These are phyloP conservation scores for Hypoxylon sp. DNA, from an alignment of 2,329 filamentous ascomycete genomes.

Conservation along the genomic window DNA sequence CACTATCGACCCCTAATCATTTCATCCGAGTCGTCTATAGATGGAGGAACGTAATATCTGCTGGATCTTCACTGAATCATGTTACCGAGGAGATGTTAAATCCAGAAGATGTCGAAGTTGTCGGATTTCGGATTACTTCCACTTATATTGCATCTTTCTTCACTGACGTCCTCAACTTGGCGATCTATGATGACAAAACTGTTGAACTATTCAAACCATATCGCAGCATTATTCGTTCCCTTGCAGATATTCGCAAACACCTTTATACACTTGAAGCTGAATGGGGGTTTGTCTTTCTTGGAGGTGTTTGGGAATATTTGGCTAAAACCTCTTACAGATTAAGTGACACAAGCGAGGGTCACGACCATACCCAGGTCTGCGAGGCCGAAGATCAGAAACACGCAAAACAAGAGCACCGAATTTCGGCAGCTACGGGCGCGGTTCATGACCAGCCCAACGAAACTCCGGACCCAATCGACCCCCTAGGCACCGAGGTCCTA, in stretches of 20 bases:
- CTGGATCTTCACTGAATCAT: not conserved
- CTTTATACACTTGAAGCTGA: constrained; percentile 14
- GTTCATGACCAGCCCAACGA: not conserved
- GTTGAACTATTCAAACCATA: constrained; percentile 12
- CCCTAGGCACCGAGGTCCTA: not conserved
- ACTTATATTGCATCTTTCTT: constrained; percentile 1
- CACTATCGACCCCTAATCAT: constrained; percentile 1
- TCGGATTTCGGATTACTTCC: constrained; percentile 25
- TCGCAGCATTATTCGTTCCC: constrained; percentile 13
- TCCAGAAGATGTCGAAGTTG: constrained; percentile 30
- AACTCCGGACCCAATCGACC: not conserved
- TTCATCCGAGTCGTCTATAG: constrained; percentile 32
- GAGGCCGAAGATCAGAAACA: not conserved
- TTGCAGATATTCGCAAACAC: constrained; percentile 10
- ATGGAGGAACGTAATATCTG: constrained; percentile 19
- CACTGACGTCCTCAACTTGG: not conserved
- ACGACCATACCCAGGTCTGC: not conserved
- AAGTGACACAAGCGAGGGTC: not conserved
- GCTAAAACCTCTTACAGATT: constrained; percentile 4
- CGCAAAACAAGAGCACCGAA: too few species aligned
- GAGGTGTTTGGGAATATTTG: not conserved
- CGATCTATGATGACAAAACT: not conserved
- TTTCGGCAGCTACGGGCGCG: not conserved
- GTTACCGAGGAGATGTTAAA: not conserved
- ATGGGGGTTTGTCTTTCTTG: constrained; percentile 6